phyloP scores from a whole-genome alignment of 1,139 yeast species.

The Tardiomyces digboiensis region DNA sequence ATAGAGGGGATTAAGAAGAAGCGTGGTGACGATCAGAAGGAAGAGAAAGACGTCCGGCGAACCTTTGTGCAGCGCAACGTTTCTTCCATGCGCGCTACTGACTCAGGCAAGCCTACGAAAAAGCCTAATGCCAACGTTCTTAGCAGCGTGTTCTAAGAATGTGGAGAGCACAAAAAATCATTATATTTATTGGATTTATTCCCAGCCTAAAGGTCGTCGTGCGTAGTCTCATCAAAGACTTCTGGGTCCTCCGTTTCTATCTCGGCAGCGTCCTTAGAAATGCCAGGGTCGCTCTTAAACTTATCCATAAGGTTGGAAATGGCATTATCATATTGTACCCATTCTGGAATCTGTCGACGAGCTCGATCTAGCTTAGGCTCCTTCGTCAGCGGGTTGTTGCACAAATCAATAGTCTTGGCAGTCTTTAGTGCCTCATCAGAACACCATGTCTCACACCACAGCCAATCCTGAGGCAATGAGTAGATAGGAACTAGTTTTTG shows the following conservation, averaged over 20 bases:
- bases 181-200: background rate
- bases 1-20: conserved; percentile 54
- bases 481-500: conserved; percentile 59
- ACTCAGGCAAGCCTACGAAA: conserved; percentile 6
- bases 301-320: conserved; percentile 22
- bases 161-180: background rate
- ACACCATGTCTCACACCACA: conserved; percentile 96
- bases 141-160: conserved; percentile 12
- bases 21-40: conserved; percentile 29
- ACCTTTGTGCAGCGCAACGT: conserved; percentile 22
- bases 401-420: conserved; percentile 75
- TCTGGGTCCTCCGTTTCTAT: conserved; percentile 1
- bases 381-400: conserved; percentile 73
- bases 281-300: background rate
- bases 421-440: conserved; percentile 45
- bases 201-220: conserved; percentile 21
- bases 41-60: conserved; percentile 11
- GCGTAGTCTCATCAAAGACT: conserved; percentile 6
- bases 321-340: conserved; percentile 55
- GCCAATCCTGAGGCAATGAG: conserved; percentile 75
- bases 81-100: conserved; percentile 14
- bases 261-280: too few relatives aligned
- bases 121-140: conserved; percentile 12
- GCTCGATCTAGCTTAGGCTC: conserved; percentile 73
- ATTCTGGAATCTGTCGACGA: conserved; percentile 65